phyloP scores from a whole-genome alignment of 768 basidiomycete genomes.

The Gymnopilus junonius region DNA sequence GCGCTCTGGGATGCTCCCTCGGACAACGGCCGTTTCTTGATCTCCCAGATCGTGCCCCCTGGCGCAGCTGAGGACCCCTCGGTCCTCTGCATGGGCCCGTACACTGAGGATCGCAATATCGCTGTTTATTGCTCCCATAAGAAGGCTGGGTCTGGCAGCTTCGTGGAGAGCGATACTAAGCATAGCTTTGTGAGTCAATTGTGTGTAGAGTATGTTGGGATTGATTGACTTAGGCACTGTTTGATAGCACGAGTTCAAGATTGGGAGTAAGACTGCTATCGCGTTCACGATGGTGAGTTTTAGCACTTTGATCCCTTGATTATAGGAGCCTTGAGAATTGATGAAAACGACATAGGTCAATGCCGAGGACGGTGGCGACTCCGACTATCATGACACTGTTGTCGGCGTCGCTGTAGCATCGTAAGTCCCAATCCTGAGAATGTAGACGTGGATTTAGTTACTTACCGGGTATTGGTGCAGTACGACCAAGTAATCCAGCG shows the following conservation, averaged over 20 bases:
- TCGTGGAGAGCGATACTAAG: background rate
- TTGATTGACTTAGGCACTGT: background rate
- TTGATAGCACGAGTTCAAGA: conserved; percentile 11
- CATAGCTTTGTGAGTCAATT: background rate
- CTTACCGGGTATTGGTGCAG: too few relatives aligned
- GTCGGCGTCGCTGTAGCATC: conserved; percentile 14
- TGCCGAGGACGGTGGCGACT: conserved; percentile 14
- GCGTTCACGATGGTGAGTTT: conserved; percentile 11
- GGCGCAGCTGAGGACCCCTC: background rate
- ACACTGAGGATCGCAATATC: conserved; percentile 1
- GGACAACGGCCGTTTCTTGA: conserved; percentile 1
- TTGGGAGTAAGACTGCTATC: conserved; percentile 9
- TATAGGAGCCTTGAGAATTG: background rate
- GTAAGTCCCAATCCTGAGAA: conserved; percentile 4
- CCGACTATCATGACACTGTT: conserved; percentile 14
- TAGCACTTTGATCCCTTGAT: background rate
- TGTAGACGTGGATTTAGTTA: too few relatives aligned
- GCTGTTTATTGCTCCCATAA: conserved; percentile 9
- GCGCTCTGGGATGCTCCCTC: conserved; percentile 5
- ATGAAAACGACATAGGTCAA: conserved; percentile 6
- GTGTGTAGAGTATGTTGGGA: background rate
- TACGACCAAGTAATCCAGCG: too few relatives aligned
- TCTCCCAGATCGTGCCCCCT: background rate
- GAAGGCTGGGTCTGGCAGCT: background rate
- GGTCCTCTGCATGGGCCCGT: conserved; percentile 9